A percentile compares a stretch with the other conserved stretches of the same genome.
Conservation (phyloP, 345 rosid genomes). For the Citrus australasica region DNA sequence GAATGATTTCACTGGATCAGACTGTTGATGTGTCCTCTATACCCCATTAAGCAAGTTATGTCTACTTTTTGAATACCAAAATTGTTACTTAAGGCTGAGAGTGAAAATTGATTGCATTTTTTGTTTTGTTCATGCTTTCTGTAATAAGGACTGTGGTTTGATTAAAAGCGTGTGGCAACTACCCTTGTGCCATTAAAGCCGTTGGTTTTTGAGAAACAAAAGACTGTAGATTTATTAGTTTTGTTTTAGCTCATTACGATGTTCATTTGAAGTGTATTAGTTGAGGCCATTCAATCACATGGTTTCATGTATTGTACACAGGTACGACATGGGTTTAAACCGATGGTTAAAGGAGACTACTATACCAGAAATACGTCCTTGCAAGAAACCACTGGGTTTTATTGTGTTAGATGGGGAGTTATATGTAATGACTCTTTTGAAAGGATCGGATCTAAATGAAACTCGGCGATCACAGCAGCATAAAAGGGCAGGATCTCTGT, state of each 20-base stretch:
- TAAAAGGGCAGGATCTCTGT: conserved; percentile 48
- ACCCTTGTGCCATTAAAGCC: not conserved
- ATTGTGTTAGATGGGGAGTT: conserved; percentile 63
- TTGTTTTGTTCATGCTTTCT: not conserved
- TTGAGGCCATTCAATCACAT: not conserved
- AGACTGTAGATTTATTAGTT: not conserved
- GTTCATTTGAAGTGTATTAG: not conserved
- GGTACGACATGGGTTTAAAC: conserved; percentile 62
- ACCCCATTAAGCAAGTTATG: not conserved
- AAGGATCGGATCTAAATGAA: conserved; percentile 44
- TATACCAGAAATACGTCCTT: conserved; percentile 51
- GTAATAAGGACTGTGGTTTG: not conserved
- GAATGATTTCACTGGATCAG: not conserved
- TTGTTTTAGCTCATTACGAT: not conserved
- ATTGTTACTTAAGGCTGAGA: not conserved
- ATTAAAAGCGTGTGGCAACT: not conserved
- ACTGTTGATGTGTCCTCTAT: not conserved
- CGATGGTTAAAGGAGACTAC: conserved; percentile 62
- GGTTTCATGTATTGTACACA: conserved; percentile 19
- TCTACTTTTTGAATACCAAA: not conserved
- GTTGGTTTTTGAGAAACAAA: not conserved
- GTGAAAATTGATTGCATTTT: not conserved
- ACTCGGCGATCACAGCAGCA: conserved; percentile 37
- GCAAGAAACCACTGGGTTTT: conserved; percentile 52
- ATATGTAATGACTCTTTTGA: conserved; percentile 51